A percentile compares a stretch with the other conserved stretches of the same genome.
Conservation (phyloP, 2,329 filamentous ascomycete genomes). For the Grosmannia huntii region DNA sequence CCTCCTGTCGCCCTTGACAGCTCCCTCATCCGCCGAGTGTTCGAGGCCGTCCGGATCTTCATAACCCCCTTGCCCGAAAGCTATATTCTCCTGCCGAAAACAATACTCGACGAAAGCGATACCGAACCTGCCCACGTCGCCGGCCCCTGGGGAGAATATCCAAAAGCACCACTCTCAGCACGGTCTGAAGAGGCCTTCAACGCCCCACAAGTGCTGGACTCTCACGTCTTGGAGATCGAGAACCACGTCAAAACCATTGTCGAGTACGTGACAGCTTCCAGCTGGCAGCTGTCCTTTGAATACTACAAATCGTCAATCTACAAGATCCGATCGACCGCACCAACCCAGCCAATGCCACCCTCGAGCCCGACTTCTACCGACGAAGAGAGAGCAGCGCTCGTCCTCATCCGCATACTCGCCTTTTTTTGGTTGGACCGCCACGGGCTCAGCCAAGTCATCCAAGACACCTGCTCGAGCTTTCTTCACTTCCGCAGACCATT, state of each 20-base stretch:
- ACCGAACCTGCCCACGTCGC: background rate
- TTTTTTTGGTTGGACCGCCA: constrained; percentile 52
- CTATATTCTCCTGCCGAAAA: constrained; percentile 41
- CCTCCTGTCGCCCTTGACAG: constrained; percentile 32
- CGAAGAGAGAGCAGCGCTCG: constrained; percentile 38
- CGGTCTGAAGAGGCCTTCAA: constrained; percentile 24
- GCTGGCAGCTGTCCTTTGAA: constrained; percentile 47
- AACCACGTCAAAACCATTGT: constrained; percentile 41
- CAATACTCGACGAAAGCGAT: constrained; percentile 37
- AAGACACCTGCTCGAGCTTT: constrained; percentile 55
- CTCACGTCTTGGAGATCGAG: constrained; percentile 36
- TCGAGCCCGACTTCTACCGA: constrained; percentile 27
- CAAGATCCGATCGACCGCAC: constrained; percentile 31
- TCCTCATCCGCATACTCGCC: constrained; percentile 44
- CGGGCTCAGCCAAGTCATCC: constrained; percentile 48
- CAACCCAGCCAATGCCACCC: constrained; percentile 24
- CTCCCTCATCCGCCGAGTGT: constrained; percentile 37
- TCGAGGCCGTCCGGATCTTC: constrained; percentile 43
- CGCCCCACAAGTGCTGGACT: constrained; percentile 18
- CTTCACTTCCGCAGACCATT: constrained; percentile 51
- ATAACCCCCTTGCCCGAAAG: constrained; percentile 45
- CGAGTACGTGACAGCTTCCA: constrained; percentile 53
- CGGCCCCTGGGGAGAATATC: constrained; percentile 8
- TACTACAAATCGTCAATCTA: constrained; percentile 42
- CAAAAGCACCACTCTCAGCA: constrained; percentile 12